Conservation (phyloP, 352 stramenopile species). For the Globisporangium camurandrum region DNA sequence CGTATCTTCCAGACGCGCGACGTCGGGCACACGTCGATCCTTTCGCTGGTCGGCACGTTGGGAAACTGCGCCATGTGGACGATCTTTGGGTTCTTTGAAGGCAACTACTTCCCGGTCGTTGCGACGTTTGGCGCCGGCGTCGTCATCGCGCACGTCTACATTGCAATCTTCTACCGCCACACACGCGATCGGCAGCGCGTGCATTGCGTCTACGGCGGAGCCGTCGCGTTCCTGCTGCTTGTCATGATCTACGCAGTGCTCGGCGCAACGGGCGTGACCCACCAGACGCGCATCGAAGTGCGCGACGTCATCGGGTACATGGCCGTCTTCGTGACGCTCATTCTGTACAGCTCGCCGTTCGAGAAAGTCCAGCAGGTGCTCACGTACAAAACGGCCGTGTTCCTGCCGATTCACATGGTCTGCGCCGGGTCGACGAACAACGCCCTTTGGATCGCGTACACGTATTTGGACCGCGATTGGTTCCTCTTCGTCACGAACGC, state of each 20-base stretch:
- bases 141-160: conserved; percentile 9
- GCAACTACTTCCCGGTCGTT: conserved; percentile 39
- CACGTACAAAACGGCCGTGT: conserved; percentile 35
- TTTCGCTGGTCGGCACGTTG: conserved; percentile 34
- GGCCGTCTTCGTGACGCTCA: conserved; percentile 26
- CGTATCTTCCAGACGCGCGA: conserved; percentile 34
- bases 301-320: conserved; percentile 29
- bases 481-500: conserved; percentile 54
- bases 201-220: conserved; percentile 4
- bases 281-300: conserved; percentile 10
- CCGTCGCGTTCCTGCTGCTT: conserved; percentile 2
- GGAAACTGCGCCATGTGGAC: conserved; percentile 40
- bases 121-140: conserved; percentile 29
- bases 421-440: conserved; percentile 45
- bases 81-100: conserved; percentile 28
- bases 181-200: conserved; percentile 5
- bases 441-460: conserved; percentile 46
- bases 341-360: conserved; percentile 56
- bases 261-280: conserved; percentile 14
- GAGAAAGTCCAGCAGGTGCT: conserved; percentile 40
- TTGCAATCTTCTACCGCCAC: conserved; percentile 21
- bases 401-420: conserved; percentile 52
- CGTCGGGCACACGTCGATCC: conserved; percentile 29
- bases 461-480: conserved; percentile 24
- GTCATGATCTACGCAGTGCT: conserved; percentile 4